Base-by-base conservation (phyloP, 208 protist genomes). In the Trypanosomatidae sp. region DNA sequence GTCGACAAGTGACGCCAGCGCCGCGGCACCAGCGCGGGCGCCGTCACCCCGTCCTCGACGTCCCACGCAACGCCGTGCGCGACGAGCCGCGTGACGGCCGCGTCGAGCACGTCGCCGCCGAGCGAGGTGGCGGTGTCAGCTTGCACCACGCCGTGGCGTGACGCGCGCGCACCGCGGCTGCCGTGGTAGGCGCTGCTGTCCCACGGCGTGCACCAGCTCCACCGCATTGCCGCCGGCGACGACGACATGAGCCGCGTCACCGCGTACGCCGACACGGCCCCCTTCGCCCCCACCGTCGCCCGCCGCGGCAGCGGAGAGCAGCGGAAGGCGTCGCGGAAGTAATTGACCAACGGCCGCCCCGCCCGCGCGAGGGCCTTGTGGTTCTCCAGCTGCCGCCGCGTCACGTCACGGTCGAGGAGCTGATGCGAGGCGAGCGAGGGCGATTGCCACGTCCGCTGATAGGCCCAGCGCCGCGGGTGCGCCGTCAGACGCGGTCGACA, bases 51-150 rank as follows among this genome's bases (percentile, higher is more conserved):
- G 39, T 92, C 83, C 61, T 69, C 75, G 22, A 58, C 60, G 59
- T 92, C 83, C 79, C 83, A 92, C 39, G 70, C 43, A 53, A 88
- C 86, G 37, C 83, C 71, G n/a, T 87, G 35, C 48, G 80, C 71
- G 8, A 92, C 41, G 41, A 92, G 54, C 6, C 68, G 53, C 44
- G 68, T 50, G 33, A 92, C 48, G 6, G 62, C 37, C 23, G 22
- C 21, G 49, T 92, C 83, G 2, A 83, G 18, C 1, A 24, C 45
- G 56, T 87, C 78, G 19, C 78, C 83, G 5, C 83, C 78, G 26
- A 59, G 35, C 7, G 49, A 59, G 2, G 38, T 52, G 2, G 67
- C 27, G 3, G 56, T 40, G 60, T 92, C 78, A n/a, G n/a, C n/a
- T n/a, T n/a, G n/a, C 18, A 88, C 55, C 22, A 81, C 75, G 51